Base-by-base conservation (phyloP, 2,329 filamentous ascomycete genomes). In the Rachicladosporium sp. region DNA sequence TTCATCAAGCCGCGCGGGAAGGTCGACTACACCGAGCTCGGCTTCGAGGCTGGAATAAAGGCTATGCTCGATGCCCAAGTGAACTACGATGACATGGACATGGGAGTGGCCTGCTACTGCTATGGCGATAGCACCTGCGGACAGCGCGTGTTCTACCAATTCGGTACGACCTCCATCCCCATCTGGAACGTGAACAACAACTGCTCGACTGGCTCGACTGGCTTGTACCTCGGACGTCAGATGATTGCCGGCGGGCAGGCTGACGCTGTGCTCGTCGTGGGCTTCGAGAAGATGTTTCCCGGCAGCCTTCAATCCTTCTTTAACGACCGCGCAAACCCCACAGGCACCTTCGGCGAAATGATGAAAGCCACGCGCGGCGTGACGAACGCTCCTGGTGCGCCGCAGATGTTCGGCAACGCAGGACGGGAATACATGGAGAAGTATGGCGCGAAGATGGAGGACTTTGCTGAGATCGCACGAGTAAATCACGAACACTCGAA, bases 171-270 rank as follows among this genome's bases (percentile, higher is more conserved):
- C 33, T 73, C 82, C 56, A 95, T 96, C 53, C 89, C 89, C 55
- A 86, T 96, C 59, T 88, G 93, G 71, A 96, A 96, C 57, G 86
- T 94, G 57, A 96, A 95, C 74, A 96, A 96, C 73, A 95, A 95
- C 70, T 96, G 89, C 71, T 85, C 84, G 3, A 96, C 89, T 0
- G 91, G 89, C n/a, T 87, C 81, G 4, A 94, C 89, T 0, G 91
- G 89, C 6, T 68, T 96, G 42, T 79, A 80, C 57, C 81, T 96
- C 73, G 91, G 74, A 2, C 72, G 87, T 29, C 85, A 80, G 38
- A 72, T 93, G 59, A 79, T 95, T 52, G 71, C 77, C 5, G 73
- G 83, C 51, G 88, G 88, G 29, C 83, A 76, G 10, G 83, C 86
- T 1, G 84, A 94, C 62, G 93, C 86, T 58, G 78, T 94, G 12